A percentile compares a stretch with the other conserved stretches of the same genome.
phyloP scores from a whole-genome alignment of 768 basidiomycete species.

The Leccinum longicurvipes region DNA sequence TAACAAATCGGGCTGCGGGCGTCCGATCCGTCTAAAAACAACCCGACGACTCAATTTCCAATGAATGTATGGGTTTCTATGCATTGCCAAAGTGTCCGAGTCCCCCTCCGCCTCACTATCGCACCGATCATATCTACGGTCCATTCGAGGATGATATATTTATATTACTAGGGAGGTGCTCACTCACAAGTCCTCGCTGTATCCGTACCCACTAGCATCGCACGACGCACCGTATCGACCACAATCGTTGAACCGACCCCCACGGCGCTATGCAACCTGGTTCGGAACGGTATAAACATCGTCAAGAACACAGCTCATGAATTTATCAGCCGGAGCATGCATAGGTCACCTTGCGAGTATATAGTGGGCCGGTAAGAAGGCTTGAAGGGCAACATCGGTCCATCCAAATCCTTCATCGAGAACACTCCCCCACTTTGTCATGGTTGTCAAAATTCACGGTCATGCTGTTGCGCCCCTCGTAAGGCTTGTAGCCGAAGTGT shows the following conservation, averaged over 20 bases:
- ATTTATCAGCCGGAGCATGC: background rate
- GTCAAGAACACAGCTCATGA: background rate
- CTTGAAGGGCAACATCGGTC: background rate
- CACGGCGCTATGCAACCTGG: background rate
- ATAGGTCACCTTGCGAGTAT: background rate
- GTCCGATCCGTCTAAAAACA: no score
- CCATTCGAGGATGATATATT: no score
- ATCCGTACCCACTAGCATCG: no score
- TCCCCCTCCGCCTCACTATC: no score
- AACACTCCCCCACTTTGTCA: slow-evolving; percentile 12
- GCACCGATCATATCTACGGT: no score
- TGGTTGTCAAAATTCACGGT: slow-evolving; percentile 47
- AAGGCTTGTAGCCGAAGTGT: slow-evolving; percentile 38
- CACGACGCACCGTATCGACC: background rate
- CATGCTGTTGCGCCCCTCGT: slow-evolving; percentile 36
- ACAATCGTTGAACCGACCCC: background rate
- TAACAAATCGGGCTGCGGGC: no score
- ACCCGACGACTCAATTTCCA: no score
- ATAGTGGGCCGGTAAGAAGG: background rate
- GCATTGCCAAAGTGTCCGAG: no score
- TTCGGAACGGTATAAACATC: background rate
- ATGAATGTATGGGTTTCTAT: no score
- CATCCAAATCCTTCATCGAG: background rate
- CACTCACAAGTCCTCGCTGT: background rate
- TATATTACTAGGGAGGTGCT: background rate